Percentiles rank a stretch among this genome's conserved stretches.
These are phyloP conservation scores for Galerina marginata DNA, from an alignment of 768 basidiomycete species.

Conservation along the genomic window DNA sequence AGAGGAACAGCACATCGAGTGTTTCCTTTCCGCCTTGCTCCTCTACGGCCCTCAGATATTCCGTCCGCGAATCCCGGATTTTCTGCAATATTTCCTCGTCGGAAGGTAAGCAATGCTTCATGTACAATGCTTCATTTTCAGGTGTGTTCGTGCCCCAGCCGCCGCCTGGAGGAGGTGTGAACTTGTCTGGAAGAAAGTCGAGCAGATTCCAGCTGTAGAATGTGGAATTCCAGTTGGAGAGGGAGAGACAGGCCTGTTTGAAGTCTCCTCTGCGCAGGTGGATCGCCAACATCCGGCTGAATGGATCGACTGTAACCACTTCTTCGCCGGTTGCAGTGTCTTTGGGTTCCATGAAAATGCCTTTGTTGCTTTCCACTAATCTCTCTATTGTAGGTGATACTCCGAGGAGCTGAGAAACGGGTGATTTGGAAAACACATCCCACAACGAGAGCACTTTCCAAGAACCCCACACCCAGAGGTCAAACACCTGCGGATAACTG, in stretches of 20 bases:
- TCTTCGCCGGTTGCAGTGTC: slow-evolving; percentile 18
- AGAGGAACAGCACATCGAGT: slow-evolving; percentile 48
- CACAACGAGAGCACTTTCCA: slow-evolving; percentile 46
- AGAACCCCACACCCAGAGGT: slow-evolving; percentile 48
- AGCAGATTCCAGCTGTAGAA: slow-evolving; percentile 57
- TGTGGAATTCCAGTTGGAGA: slow-evolving; percentile 47
- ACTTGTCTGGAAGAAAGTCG: slow-evolving; percentile 50
- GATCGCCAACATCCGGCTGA: slow-evolving; percentile 51
- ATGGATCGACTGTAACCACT: slow-evolving; percentile 36
- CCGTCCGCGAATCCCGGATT: slow-evolving; percentile 39
- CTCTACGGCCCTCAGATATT: slow-evolving; percentile 32
- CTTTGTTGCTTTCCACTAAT: slow-evolving; percentile 47
- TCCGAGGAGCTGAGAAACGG: slow-evolving; percentile 45
- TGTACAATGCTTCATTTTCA: slow-evolving; percentile 44
- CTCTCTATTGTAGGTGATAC: slow-evolving; percentile 48
- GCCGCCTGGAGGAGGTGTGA: slow-evolving; percentile 44
- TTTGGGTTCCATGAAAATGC: slow-evolving; percentile 40
- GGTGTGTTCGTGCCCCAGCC: slow-evolving; percentile 39
- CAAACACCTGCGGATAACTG: slow-evolving; percentile 49
- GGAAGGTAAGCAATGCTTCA: slow-evolving; percentile 51
- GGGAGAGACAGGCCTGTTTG: slow-evolving; percentile 44
- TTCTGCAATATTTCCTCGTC: slow-evolving; percentile 43
- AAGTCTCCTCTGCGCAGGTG: slow-evolving; percentile 60
- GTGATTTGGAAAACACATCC: slow-evolving; percentile 47
- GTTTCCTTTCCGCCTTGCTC: slow-evolving; percentile 18